These are phyloP conservation scores for Platismatia glauca DNA, from an alignment of 495 filamentous ascomycete species.

Conservation along the genomic window DNA sequence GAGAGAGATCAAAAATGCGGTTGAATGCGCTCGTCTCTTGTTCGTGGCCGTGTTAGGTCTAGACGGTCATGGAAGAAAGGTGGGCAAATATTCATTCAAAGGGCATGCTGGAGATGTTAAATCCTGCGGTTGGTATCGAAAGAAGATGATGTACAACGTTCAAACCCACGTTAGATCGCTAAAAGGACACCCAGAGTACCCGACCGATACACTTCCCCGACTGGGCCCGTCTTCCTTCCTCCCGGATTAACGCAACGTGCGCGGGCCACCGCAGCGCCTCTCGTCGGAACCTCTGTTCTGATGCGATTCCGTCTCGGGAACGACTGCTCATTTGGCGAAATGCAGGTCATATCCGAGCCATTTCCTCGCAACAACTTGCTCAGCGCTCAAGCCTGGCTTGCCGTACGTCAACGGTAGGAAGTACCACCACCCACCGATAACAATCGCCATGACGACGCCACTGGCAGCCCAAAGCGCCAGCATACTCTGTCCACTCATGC, in stretches of 20 bases:
- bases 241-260: not conserved
- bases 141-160: not conserved
- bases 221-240: not conserved
- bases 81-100: not conserved
- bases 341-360: conserved; percentile 97
- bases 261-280: not conserved
- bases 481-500: conserved; percentile 71
- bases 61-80: not conserved
- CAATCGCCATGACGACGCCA: conserved; percentile 54
- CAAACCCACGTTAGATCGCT: not conserved
- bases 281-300: not conserved
- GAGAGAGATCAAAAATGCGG: too few relatives aligned
- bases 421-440: conserved; percentile 78
- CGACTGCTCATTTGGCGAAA: conserved; percentile 78
- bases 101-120: not conserved
- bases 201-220: not conserved
- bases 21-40: too few relatives aligned
- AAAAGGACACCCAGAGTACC: not conserved
- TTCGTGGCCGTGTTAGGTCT: too few relatives aligned
- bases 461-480: conserved; percentile 69
- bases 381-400: conserved; percentile 77
- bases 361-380: conserved; percentile 74
- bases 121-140: not conserved
- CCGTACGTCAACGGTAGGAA: conserved; percentile 94
- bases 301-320: not conserved